Conservation (phyloP, 805 yeast species). For the Yamadazyma insecticola region DNA sequence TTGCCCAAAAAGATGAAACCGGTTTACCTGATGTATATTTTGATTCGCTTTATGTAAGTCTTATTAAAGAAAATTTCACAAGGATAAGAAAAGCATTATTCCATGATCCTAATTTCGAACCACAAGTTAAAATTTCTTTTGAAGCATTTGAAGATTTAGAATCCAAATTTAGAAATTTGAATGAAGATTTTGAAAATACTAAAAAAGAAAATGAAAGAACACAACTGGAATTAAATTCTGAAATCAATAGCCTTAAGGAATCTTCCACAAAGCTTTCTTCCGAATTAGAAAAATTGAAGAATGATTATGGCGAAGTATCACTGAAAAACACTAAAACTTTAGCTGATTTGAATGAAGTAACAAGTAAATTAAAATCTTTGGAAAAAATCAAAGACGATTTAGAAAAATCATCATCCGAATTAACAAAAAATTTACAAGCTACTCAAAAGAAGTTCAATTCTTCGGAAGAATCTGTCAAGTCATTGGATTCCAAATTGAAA, state of each 20-base stretch:
- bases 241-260: constrained; percentile 14
- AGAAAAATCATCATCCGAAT: constrained; percentile 23
- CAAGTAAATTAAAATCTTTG: constrained; percentile 17
- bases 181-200: constrained; percentile 18
- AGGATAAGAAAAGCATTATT: constrained; percentile 69
- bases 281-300: constrained; percentile 16
- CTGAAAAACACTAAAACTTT: constrained; percentile 16
- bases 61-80: constrained; percentile 63
- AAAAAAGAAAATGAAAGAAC: constrained; percentile 13
- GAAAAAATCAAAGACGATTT: constrained; percentile 28
- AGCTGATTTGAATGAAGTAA: constrained; percentile 5
- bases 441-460: constrained; percentile 20
- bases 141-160: constrained; percentile 51
- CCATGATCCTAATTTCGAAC: constrained; percentile 71
- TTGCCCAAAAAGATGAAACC: constrained; percentile 62
- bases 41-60: constrained; percentile 54
- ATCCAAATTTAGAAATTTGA: constrained; percentile 24
- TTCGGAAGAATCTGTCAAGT: constrained; percentile 21
- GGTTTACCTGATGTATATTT: constrained; percentile 87
- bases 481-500: constrained; percentile 27
- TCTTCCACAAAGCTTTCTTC: constrained; percentile 10
- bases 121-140: constrained; percentile 59
- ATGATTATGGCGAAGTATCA: constrained; percentile 16
- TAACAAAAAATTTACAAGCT: constrained; percentile 27
- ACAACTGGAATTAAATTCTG: constrained; percentile 15